A percentile compares a stretch with the other conserved stretches of the same genome.
Evolutionary conservation across 2,329 filamentous ascomycete genomes (phyloP).

Genomic region (Dothideomycetes sp.): DNA sequence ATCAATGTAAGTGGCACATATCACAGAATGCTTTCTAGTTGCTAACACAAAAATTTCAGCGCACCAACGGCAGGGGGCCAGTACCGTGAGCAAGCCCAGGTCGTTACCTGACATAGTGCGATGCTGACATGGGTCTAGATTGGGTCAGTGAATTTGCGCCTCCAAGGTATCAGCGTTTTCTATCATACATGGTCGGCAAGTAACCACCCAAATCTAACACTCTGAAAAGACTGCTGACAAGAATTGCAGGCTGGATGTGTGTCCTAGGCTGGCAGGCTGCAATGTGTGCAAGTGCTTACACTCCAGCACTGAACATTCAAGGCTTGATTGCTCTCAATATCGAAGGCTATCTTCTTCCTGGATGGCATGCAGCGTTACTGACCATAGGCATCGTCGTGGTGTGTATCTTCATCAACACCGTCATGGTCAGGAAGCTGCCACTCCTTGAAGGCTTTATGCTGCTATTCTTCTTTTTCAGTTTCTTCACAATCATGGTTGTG

Average conservation of each 20-base stretch:
- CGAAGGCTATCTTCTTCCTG: conserved; percentile 1
- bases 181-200: conserved; percentile 11
- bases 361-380: conserved; percentile 8
- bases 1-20: conserved; percentile 19
- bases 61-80: conserved; percentile 19
- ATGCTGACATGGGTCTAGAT: background rate
- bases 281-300: conserved; percentile 6
- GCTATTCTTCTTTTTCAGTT: conserved; percentile 32
- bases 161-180: conserved; percentile 5
- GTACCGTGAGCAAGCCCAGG: conserved; percentile 3
- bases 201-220: background rate
- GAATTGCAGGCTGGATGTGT: conserved; percentile 6
- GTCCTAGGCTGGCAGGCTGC: conserved; percentile 11
- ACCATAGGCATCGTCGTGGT: conserved; percentile 8
- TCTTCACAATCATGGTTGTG: conserved; percentile 23
- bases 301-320: conserved; percentile 9
- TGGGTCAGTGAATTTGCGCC: conserved; percentile 13
- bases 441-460: conserved; percentile 30
- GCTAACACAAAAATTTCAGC: background rate
- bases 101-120: background rate
- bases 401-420: conserved; percentile 11
- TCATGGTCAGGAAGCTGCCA: conserved; percentile 4
- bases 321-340: conserved; percentile 2
- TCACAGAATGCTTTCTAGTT: background rate
- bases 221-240: background rate